A percentile compares a stretch with the other conserved stretches of the same genome.
phyloP scores from a whole-genome alignment of 768 basidiomycete genomes.

The Leccinum sublutescens region DNA sequence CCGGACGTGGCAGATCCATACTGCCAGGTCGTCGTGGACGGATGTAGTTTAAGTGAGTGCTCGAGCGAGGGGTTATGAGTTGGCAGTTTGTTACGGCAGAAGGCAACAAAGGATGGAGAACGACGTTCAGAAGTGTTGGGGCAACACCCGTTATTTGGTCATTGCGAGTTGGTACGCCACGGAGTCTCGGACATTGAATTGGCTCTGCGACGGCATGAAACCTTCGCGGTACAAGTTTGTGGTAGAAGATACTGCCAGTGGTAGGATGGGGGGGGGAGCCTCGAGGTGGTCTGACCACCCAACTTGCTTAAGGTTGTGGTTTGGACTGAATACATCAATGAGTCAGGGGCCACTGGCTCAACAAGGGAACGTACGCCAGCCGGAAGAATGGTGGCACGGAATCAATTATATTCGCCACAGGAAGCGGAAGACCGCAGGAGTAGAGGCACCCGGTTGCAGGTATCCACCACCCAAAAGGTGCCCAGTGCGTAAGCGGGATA shows the following conservation, averaged over 20 bases:
- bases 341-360: constrained; percentile 8
- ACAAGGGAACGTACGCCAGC: constrained; percentile 1
- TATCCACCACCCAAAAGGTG: constrained; percentile 1
- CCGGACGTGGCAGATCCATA: constrained; percentile 10
- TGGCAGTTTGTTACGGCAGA: constrained; percentile 12
- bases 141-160: constrained; percentile 1
- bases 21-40: constrained; percentile 6
- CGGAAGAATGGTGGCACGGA: constrained; percentile 15
- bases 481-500: constrained; percentile 14
- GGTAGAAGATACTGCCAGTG: not conserved
- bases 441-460: constrained; percentile 11
- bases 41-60: constrained; percentile 16
- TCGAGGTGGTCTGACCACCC: constrained; percentile 12
- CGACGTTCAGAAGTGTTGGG: not conserved
- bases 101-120: not conserved
- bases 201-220: constrained; percentile 11
- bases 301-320: constrained; percentile 1
- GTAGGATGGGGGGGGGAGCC: constrained; percentile 1
- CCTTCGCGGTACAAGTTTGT: constrained; percentile 28
- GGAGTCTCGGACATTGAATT: constrained; percentile 34
- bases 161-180: constrained; percentile 15
- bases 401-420: constrained; percentile 23
- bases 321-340: constrained; percentile 7
- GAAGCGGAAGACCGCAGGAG: constrained; percentile 31
- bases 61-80: not conserved